Evolutionary conservation across 768 basidiomycete species (phyloP).

Genomic region (Galerina marginata): DNA sequence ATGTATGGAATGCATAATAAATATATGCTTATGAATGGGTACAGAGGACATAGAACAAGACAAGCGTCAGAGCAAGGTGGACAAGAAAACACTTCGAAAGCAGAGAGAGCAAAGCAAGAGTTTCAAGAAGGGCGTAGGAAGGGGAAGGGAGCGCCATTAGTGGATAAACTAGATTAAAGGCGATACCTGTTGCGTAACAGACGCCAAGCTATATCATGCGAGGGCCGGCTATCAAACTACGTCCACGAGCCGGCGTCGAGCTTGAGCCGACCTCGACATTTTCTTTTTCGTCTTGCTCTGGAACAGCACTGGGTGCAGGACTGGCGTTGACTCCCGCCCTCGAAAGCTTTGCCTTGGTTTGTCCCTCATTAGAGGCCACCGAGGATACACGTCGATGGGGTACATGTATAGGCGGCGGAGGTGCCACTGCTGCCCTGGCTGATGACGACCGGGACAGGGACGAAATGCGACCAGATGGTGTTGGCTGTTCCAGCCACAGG

Average conservation of each 20-base stretch:
- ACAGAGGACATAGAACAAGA: conserved; percentile 12
- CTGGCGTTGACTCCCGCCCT: conserved; percentile 40
- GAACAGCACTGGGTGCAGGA: conserved; percentile 40
- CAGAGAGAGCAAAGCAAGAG: conserved; percentile 28
- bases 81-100: conserved; percentile 27
- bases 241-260: conserved; percentile 29
- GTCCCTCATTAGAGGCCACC: conserved; percentile 30
- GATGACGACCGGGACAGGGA: conserved; percentile 43
- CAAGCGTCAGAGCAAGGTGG: conserved; percentile 22
- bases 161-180: conserved; percentile 13
- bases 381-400: conserved; percentile 42
- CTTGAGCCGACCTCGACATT: conserved; percentile 43
- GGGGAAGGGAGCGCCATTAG: conserved; percentile 1
- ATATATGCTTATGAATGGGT: conserved; percentile 5
- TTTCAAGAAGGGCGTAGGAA: conserved; percentile 13
- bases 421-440: conserved; percentile 30
- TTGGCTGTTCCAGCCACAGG: conserved; percentile 43
- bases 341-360: conserved; percentile 34
- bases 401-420: conserved; percentile 34
- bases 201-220: conserved; percentile 19
- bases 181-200: conserved; percentile 5
- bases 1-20: background rate
- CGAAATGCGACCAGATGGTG: conserved; percentile 39
- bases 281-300: conserved; percentile 64
- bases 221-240: conserved; percentile 39